Conservation (phyloP, 768 basidiomycete species). For the Termitomyces sp. region DNA sequence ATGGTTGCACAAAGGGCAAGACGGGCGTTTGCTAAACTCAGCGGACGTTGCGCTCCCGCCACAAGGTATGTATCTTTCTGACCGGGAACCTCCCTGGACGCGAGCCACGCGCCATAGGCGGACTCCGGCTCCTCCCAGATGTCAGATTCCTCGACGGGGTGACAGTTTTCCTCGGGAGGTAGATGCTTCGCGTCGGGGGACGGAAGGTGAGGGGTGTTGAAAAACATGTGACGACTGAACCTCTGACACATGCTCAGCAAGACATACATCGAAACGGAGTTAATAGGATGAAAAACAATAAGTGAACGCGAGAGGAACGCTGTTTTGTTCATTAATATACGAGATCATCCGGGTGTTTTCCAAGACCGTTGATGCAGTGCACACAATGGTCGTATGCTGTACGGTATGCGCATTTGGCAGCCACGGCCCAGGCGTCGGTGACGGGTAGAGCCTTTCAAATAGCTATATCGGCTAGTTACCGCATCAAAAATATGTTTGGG, state of each 20-base stretch:
- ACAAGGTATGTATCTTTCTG: constrained; percentile 45
- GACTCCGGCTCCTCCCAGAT: constrained; percentile 24
- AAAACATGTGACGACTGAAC: constrained; percentile 33
- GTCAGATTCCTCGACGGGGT: constrained; percentile 5
- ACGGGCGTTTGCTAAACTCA: constrained; percentile 52
- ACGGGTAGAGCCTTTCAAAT: constrained; percentile 31
- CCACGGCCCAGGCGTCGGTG: constrained; percentile 37
- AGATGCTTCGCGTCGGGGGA: constrained; percentile 22
- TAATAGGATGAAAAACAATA: constrained; percentile 24
- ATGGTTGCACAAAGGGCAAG: constrained; percentile 54
- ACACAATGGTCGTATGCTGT: constrained; percentile 30
- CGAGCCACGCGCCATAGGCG: constrained; percentile 54
- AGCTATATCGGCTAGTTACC: constrained; percentile 26
- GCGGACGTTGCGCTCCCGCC: constrained; percentile 68
- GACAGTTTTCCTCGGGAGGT: constrained; percentile 9
- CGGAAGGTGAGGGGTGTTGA: constrained; percentile 33
- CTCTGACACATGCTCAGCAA: constrained; percentile 36
- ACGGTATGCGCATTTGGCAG: constrained; percentile 44
- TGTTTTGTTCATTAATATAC: constrained; percentile 37
- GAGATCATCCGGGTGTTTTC: constrained; percentile 44
- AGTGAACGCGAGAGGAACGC: constrained; percentile 13
- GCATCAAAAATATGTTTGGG: constrained; percentile 17
- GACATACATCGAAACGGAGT: constrained; percentile 25
- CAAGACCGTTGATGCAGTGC: constrained; percentile 47
- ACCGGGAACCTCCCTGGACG: constrained; percentile 49